These are phyloP conservation scores for Ustilago trichophora DNA, from an alignment of 1,284 basidiomycete genomes.

Conservation along the genomic window DNA sequence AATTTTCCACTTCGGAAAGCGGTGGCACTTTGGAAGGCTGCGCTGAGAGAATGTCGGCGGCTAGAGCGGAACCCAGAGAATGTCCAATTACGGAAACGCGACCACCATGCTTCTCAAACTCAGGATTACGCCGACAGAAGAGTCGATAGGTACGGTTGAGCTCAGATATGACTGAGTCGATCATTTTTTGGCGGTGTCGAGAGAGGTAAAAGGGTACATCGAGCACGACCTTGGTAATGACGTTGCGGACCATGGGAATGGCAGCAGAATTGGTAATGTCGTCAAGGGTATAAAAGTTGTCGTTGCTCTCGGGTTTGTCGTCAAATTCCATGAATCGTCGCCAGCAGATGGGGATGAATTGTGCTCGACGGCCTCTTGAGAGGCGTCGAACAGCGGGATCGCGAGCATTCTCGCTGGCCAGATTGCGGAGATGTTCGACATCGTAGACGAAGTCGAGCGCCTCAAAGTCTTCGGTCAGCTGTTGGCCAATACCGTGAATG, in stretches of 20 bases:
- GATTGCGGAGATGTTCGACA: too few relatives aligned
- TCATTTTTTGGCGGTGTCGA: slow-evolving; percentile 70
- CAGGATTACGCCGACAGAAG: slow-evolving; percentile 71
- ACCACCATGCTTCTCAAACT: slow-evolving; percentile 66
- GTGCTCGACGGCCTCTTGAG: too few relatives aligned
- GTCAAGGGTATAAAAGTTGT: slow-evolving; percentile 62
- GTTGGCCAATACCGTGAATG: slow-evolving; percentile 63
- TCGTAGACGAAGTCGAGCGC: slow-evolving; percentile 51
- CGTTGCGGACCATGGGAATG: slow-evolving; percentile 52
- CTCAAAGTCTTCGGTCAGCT: slow-evolving; percentile 51
- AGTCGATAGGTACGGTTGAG: slow-evolving; percentile 69
- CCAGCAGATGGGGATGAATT: slow-evolving; percentile 46
- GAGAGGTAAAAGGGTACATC: slow-evolving; percentile 69
- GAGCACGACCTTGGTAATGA: slow-evolving; percentile 67
- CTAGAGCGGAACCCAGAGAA: slow-evolving; percentile 71
- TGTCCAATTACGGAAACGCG: slow-evolving; percentile 69
- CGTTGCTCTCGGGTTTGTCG: slow-evolving; percentile 66
- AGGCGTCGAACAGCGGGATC: too few relatives aligned
- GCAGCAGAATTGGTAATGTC: slow-evolving; percentile 50
- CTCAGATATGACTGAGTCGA: slow-evolving; percentile 68
- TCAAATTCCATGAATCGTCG: slow-evolving; percentile 48
- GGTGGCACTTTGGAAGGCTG: slow-evolving; percentile 71
- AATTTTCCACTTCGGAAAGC: slow-evolving; percentile 24
- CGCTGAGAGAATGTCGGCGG: slow-evolving; percentile 71
- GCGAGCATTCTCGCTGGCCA: too few relatives aligned